Evolutionary conservation across 1,284 basidiomycete genomes (phyloP), one percentile per base, ranked within the genome.

Genomic region (Volvariella volvacea): DNA sequence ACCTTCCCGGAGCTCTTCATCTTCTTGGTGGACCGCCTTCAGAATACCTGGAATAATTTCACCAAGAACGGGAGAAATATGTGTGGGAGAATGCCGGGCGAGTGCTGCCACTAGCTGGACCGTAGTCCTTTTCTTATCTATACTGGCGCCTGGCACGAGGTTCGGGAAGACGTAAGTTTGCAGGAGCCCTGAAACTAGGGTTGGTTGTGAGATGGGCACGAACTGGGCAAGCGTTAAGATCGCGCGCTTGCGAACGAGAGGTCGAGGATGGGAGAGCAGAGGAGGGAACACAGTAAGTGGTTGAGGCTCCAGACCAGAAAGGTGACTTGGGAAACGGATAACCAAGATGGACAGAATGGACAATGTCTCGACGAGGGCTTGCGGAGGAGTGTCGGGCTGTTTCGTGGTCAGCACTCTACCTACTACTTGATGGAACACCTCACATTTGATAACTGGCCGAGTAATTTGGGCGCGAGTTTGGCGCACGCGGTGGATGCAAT

Each of bases 281-380:
- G 86, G 83, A 0, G 83, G 78, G 39, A 96, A 77, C 14, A 85
- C 79, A 10, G 71, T 62, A 10, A 96, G 70, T 2, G 90, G 85
- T 14, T 80, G 64, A 47, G 79, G 68, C 50, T 67, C 54, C 52
- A 79, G 59, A 45, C 74, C 71, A 3, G 81, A 66, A n/a, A 91
- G 66, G 49, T 86, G 76, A 28, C 72, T 66, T 10, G 88, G 86
- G 71, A 95, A 95, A 34, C 93, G 85, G 48, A 77, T 77, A 60
- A 94, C 90, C 49, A 98, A 78, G 59, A 97, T 95, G 7, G 90
- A 85, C 15, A 98, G 73, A 46, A 95, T 93, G 33, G 93, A 87
- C 9, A 97, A 74, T 0, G 89, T 89, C 63, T 97, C 94, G 42
- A 96, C 77, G 51, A 86, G 74, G 22, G 84, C 87, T 62, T 92